A percentile compares a stretch with the other conserved stretches of the same genome.
Evolutionary conservation across 1,139 yeast species (phyloP).

Genomic region (Tardiomyces depauwii): DNA sequence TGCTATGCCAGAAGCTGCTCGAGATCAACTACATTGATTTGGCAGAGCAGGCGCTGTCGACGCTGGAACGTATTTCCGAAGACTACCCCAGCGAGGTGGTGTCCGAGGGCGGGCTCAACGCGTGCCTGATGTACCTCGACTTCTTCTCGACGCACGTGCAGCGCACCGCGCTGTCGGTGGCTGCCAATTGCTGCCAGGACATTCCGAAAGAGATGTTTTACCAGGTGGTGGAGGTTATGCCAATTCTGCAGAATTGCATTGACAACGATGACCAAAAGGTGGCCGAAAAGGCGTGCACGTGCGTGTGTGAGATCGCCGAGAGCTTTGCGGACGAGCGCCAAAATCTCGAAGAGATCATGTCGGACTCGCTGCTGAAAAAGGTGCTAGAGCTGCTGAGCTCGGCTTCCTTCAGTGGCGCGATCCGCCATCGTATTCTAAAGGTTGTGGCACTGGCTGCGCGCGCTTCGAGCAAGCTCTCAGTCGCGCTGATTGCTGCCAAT

Average conservation of each 20-base stretch:
- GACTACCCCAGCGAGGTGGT: constrained; percentile 27
- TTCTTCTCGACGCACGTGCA: constrained; percentile 88
- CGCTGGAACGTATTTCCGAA: constrained; percentile 27
- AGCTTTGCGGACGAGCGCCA: constrained; percentile 39
- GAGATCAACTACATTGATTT: constrained; percentile 81
- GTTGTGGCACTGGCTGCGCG: constrained; percentile 34
- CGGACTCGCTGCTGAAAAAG: constrained; percentile 15
- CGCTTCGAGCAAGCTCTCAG: constrained; percentile 22
- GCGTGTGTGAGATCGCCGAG: constrained; percentile 50
- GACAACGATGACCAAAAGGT: constrained; percentile 51
- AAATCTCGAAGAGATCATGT: constrained; percentile 35
- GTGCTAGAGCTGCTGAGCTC: constrained; percentile 16
- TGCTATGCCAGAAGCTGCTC: constrained; percentile 51
- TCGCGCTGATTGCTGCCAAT: constrained; percentile 16
- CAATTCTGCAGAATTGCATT: constrained; percentile 51
- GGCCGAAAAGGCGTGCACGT: constrained; percentile 59
- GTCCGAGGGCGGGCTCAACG: constrained; percentile 47
- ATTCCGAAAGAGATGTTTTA: constrained; percentile 35
- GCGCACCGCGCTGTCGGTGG: constrained; percentile 65
- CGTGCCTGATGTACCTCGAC: constrained; percentile 68
- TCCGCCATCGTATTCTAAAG: constrained; percentile 19
- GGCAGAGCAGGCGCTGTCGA: constrained; percentile 81
- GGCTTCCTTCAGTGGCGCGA: constrained; percentile 8
- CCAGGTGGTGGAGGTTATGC: constrained; percentile 47
- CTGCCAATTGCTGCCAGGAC: constrained; percentile 60